These are phyloP conservation scores for Suhomyces chickasaworum DNA, from an alignment of 1,139 yeast species.

Conservation along the genomic window DNA sequence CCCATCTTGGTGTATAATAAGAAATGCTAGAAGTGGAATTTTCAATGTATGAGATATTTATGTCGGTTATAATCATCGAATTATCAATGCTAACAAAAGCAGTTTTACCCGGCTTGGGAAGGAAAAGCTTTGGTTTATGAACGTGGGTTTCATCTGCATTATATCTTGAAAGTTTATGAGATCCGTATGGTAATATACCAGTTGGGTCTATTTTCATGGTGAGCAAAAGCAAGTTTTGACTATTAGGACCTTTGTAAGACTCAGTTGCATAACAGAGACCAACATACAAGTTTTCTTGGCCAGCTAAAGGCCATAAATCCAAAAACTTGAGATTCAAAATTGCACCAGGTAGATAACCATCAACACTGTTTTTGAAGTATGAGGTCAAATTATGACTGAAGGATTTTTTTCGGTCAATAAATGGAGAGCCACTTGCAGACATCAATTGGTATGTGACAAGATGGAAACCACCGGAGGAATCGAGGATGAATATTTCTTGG, in stretches of 20 bases:
- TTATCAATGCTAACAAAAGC: constrained; percentile 65
- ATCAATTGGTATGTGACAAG: constrained; percentile 34
- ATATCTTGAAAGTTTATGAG: constrained; percentile 49
- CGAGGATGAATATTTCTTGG: constrained; percentile 47
- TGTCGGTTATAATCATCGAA: constrained; percentile 67
- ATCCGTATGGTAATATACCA: constrained; percentile 59
- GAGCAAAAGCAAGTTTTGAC: constrained; percentile 43
- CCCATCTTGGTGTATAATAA: constrained; percentile 69
- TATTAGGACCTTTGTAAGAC: constrained; percentile 20
- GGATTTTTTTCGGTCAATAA: constrained; percentile 30
- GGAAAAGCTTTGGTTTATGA: constrained; percentile 50
- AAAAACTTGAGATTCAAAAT: constrained; percentile 42
- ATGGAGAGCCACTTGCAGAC: constrained; percentile 35
- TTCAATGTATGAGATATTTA: constrained; percentile 44
- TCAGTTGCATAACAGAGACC: constrained; percentile 44
- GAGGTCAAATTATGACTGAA: constrained; percentile 32
- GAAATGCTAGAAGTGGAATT: constrained; percentile 28
- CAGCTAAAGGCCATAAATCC: constrained; percentile 51
- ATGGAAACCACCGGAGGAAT: constrained; percentile 45
- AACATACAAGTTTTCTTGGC: constrained; percentile 45
- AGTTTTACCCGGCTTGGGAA: constrained; percentile 64
- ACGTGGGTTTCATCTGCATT: constrained; percentile 28
- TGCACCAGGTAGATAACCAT: constrained; percentile 43
- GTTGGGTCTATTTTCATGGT: constrained; percentile 57
- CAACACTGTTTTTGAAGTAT: constrained; percentile 38